Conservation (phyloP, 352 stramenopile genomes). For the Globisporangium camurandrum region DNA sequence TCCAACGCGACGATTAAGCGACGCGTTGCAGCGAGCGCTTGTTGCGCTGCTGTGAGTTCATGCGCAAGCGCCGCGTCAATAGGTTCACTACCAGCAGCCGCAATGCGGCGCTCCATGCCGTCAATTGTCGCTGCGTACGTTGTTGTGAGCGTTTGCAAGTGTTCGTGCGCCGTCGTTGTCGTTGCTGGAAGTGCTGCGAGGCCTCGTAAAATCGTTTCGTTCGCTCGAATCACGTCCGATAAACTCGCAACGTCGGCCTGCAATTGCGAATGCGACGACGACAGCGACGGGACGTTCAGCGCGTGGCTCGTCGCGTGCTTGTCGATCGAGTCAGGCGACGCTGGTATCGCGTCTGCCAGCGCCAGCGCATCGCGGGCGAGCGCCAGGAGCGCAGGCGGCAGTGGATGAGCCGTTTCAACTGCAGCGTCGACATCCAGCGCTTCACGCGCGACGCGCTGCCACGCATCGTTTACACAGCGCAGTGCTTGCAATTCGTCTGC, state of each 20-base stretch:
- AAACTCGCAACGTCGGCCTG: slow-evolving; percentile 21
- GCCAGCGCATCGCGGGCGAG: slow-evolving; percentile 27
- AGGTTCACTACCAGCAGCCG: neutral
- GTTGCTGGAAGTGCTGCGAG: slow-evolving; percentile 13
- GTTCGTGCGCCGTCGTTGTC: slow-evolving; percentile 8
- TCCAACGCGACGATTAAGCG: too few species aligned
- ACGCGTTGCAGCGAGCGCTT: slow-evolving; percentile 26
- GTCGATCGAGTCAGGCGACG: too few species aligned
- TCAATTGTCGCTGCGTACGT: slow-evolving; percentile 38
- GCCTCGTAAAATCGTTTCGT: slow-evolving; percentile 30
- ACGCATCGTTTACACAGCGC: slow-evolving; percentile 3
- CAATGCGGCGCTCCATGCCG: slow-evolving; percentile 23
- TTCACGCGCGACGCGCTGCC: slow-evolving; percentile 23
- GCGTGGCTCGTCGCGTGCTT: too few species aligned
- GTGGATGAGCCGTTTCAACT: slow-evolving; percentile 8
- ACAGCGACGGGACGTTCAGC: too few species aligned
- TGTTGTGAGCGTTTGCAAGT: slow-evolving; percentile 23
- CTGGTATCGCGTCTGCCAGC: slow-evolving; percentile 23
- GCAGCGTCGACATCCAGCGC: slow-evolving; percentile 14
- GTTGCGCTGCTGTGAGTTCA: slow-evolving; percentile 26
- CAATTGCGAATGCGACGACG: slow-evolving; percentile 7
- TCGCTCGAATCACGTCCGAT: slow-evolving; percentile 40
- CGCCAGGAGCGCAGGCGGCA: neutral
- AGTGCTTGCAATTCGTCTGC: too few species aligned
- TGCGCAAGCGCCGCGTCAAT: slow-evolving; percentile 14